A percentile compares a stretch with the other conserved stretches of the same genome.
phyloP scores from a whole-genome alignment of 352 stramenopile species.

The Globisporangium rhizosaccharum region DNA sequence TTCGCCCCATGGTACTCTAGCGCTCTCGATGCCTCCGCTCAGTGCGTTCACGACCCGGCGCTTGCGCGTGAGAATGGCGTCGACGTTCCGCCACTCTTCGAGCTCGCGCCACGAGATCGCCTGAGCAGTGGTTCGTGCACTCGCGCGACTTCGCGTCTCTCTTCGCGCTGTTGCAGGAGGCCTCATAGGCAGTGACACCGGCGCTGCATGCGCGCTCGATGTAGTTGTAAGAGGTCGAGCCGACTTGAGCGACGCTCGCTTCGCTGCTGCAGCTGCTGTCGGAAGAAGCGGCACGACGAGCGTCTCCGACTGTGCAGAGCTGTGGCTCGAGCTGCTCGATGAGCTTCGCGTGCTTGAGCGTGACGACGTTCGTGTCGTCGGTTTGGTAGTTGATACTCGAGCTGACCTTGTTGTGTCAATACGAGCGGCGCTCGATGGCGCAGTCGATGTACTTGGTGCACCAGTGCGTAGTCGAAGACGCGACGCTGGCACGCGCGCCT shows the following conservation, averaged over 20 bases:
- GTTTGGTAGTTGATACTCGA: no score
- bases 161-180: background rate
- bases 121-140: background rate
- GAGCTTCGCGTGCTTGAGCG: no score
- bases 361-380: no score
- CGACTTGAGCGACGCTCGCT: background rate
- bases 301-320: no score
- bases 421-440: no score
- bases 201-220: background rate
- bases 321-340: no score
- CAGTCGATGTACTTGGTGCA: no score
- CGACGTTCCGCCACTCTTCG: constrained; percentile 55
- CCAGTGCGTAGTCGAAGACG: background rate
- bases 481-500: constrained; percentile 1
- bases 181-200: background rate
- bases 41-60: constrained; percentile 32
- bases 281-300: no score
- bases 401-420: no score
- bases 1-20: constrained; percentile 48
- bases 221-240: background rate
- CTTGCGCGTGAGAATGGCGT: constrained; percentile 48
- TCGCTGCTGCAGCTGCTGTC: background rate
- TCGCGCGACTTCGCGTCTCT: background rate
- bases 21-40: constrained; percentile 33
- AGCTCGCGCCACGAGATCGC: constrained; percentile 37